Evolutionary conservation across 306 rosid species (phyloP).

Genomic region (Crotalaria pallida): DNA sequence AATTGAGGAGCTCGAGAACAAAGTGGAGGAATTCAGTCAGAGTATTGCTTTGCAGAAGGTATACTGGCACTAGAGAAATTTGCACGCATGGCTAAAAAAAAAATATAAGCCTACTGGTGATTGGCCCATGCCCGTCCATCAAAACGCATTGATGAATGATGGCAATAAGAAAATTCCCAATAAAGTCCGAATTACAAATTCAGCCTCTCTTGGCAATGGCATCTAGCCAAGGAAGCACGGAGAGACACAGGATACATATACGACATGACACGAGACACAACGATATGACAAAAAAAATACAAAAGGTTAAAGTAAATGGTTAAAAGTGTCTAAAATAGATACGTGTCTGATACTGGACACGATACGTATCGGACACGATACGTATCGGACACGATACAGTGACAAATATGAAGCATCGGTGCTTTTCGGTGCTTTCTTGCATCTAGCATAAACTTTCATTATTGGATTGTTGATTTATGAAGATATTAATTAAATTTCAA

Average conservation of each 20-base stretch:
- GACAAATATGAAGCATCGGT: too few species aligned
- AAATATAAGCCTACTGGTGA: neutral
- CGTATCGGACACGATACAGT: too few species aligned
- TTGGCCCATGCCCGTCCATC: neutral
- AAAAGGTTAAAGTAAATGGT: too few species aligned
- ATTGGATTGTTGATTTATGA: neutral
- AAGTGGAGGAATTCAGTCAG: conserved; percentile 52
- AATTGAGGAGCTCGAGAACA: conserved; percentile 65
- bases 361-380: too few species aligned
- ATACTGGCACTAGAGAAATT: neutral
- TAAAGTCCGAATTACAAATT: neutral
- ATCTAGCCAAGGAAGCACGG: too few species aligned
- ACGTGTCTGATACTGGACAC: too few species aligned
- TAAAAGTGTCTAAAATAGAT: too few species aligned
- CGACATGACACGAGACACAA: too few species aligned
- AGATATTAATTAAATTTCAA: neutral
- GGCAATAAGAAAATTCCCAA: neutral
- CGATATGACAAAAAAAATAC: too few species aligned
- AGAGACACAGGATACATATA: too few species aligned
- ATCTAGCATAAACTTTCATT: neutral
- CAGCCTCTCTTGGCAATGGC: neutral
- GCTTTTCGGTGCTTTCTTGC: too few species aligned
- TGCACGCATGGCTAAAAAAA: neutral
- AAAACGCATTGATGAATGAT: neutral
- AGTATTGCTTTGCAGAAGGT: conserved; percentile 54